Evolutionary conservation across 371 early-diverging fungal species (phyloP).

Genomic region (Mycotypha africana): DNA sequence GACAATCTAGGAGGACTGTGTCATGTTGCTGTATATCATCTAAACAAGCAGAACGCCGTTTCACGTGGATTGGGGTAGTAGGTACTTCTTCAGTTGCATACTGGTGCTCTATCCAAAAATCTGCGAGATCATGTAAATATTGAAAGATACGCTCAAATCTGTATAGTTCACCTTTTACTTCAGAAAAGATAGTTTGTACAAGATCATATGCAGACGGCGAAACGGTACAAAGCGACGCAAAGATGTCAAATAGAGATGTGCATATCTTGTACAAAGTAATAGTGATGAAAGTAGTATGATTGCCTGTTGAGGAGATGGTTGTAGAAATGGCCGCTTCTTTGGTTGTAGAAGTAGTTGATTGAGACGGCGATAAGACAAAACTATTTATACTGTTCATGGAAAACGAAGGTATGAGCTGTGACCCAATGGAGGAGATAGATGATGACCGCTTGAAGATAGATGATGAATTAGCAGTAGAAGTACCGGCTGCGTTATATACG

Average conservation of each 20-base stretch:
- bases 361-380: constrained; percentile 29
- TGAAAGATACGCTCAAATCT: constrained; percentile 58
- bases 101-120: too few relatives aligned
- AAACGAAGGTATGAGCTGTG: constrained; percentile 15
- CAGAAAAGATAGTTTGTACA: constrained; percentile 46
- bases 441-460: constrained; percentile 11
- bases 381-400: constrained; percentile 8
- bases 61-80: too few relatives aligned
- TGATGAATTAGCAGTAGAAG: constrained; percentile 4
- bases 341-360: constrained; percentile 13
- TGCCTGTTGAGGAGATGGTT: background rate
- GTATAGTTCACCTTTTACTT: constrained; percentile 57
- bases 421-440: constrained; percentile 15
- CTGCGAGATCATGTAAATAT: constrained; percentile 26
- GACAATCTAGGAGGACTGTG: constrained; percentile 34
- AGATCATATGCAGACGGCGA: constrained; percentile 43
- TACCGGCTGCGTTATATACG: background rate
- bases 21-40: too few relatives aligned
- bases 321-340: background rate
- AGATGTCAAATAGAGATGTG: constrained; percentile 9
- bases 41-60: too few relatives aligned
- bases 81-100: too few relatives aligned
- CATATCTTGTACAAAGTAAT: constrained; percentile 7
- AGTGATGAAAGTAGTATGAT: too few relatives aligned
- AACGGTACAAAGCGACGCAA: constrained; percentile 41